Base-by-base conservation (phyloP, 495 filamentous ascomycete species). In the Chaetomium tenue region DNA sequence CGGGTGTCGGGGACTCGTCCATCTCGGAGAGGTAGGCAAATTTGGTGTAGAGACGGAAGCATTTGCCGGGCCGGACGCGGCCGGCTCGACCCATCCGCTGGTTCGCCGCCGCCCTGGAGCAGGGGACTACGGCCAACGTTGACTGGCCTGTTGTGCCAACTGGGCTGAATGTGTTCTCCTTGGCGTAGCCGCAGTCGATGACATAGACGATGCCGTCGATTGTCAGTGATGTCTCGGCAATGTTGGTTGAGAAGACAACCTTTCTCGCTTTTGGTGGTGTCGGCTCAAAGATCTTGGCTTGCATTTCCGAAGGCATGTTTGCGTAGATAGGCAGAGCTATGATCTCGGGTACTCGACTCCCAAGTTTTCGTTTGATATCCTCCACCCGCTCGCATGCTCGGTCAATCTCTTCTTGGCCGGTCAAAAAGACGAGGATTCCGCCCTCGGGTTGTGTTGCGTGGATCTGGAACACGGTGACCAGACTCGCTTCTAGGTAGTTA, bases 381-480 rank as follows among this genome's bases (percentile, higher is more conserved):
- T 87, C 84, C 9, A 96, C 79, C 70, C 90, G 90, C 63, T 88
- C 87, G 63, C 92, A 91, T 1, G 90, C 90, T 3, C 87, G 86
- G 70, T 96, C 91, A 51, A 96, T 96, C 71, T 96, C 91, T 67
- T 96, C 91, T 71, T 96, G 91, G 22, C 91, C 91, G 2, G 91
- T 96, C 51, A 96, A 78, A 74, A 95, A 95, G 22, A 96, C 91
- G 8, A 98, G 75, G 47, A 98, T 97, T 72, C 95, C 95, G 22
- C 94, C 94, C 58, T 83, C 82, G 0, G 88, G 88, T 68, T 96
- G 91, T 1, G 89, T 89, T 2, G 94, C 88, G 71, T 98, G 94
- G 61, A 98, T 97, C 74, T 98, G 94, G 71, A 98, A 97, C 28
- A 97, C 86, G 0, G 94, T 98, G 0, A 91, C 95, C 61, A 98